Evolutionary conservation across 1,284 basidiomycete genomes (phyloP).

Genomic region (Ceratobasidium sp.): DNA sequence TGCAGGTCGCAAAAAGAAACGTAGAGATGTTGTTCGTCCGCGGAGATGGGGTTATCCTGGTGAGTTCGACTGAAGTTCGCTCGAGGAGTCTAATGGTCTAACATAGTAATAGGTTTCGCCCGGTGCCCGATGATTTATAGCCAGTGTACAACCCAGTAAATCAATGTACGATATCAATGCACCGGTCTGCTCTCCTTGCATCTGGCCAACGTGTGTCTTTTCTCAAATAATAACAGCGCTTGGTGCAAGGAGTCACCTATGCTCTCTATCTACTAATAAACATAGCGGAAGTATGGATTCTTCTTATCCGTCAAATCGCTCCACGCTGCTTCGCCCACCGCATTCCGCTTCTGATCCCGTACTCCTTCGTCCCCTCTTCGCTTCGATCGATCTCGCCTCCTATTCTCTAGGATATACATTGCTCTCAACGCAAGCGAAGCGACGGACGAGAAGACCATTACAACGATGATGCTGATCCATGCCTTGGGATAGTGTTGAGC

Average conservation of each 20-base stretch:
- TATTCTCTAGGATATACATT: slow-evolving; percentile 52
- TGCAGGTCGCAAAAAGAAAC: slow-evolving; percentile 88
- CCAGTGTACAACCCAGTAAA: slow-evolving; percentile 42
- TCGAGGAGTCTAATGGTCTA: slow-evolving; percentile 41
- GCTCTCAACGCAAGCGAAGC: slow-evolving; percentile 51
- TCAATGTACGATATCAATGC: slow-evolving; percentile 48
- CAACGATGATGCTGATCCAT: slow-evolving; percentile 56
- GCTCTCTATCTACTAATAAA: slow-evolving; percentile 44
- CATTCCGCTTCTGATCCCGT: slow-evolving; percentile 45
- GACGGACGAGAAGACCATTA: slow-evolving; percentile 50
- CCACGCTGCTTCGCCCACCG: slow-evolving; percentile 36
- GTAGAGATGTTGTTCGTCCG: slow-evolving; percentile 98
- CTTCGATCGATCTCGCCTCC: slow-evolving; percentile 45
- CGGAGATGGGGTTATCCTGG: slow-evolving; percentile 92
- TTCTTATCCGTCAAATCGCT: slow-evolving; percentile 48
- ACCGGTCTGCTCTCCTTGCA: neutral
- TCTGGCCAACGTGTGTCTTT: neutral
- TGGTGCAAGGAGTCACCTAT: slow-evolving; percentile 44
- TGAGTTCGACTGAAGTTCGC: slow-evolving; percentile 55
- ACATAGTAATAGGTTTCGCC: slow-evolving; percentile 69
- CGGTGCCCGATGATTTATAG: slow-evolving; percentile 45
- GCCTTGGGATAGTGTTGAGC: slow-evolving; percentile 53
- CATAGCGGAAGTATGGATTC: slow-evolving; percentile 47
- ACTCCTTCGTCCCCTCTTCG: neutral
- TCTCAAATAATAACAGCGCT: neutral